phyloP scores from a whole-genome alignment of 2,329 filamentous ascomycete genomes.

The Arthroderma sp. region DNA sequence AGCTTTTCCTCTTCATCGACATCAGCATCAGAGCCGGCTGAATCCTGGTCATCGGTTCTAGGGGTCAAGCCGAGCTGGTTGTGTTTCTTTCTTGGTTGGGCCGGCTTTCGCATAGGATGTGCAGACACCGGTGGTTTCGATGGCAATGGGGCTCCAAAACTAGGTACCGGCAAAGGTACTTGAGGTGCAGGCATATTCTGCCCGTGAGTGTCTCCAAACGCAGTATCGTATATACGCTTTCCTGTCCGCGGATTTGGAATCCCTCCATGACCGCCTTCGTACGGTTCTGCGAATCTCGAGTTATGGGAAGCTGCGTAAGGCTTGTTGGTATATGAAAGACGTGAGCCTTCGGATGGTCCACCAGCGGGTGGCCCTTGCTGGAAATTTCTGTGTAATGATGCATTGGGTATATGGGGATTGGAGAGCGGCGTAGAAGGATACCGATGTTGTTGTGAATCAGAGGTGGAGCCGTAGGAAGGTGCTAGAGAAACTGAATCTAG shows the following conservation, averaged over 20 bases:
- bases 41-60: slow-evolving; percentile 31
- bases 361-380: too few relatives aligned
- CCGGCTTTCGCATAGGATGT: slow-evolving; percentile 25
- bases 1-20: slow-evolving; percentile 33
- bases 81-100: slow-evolving; percentile 28
- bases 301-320: too few relatives aligned
- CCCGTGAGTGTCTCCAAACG: slow-evolving; percentile 10
- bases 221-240: slow-evolving; percentile 12
- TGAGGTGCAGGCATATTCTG: slow-evolving; percentile 12
- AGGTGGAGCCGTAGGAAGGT: slow-evolving; percentile 2
- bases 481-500: background rate
- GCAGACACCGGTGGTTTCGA: slow-evolving; percentile 28
- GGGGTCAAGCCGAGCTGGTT: slow-evolving; percentile 38
- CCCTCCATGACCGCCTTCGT: too few relatives aligned
- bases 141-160: slow-evolving; percentile 31
- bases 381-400: too few relatives aligned
- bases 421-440: slow-evolving; percentile 13
- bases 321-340: too few relatives aligned
- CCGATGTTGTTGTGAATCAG: slow-evolving; percentile 13
- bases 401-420: slow-evolving; percentile 9
- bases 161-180: slow-evolving; percentile 32
- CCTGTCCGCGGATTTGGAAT: too few relatives aligned
- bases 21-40: slow-evolving; percentile 34
- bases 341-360: too few relatives aligned
- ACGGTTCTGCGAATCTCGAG: too few relatives aligned